Evolutionary conservation across 768 basidiomycete species (phyloP), one percentile per base, ranked within the genome.

Genomic region (Stropharia rugosoannulata): DNA sequence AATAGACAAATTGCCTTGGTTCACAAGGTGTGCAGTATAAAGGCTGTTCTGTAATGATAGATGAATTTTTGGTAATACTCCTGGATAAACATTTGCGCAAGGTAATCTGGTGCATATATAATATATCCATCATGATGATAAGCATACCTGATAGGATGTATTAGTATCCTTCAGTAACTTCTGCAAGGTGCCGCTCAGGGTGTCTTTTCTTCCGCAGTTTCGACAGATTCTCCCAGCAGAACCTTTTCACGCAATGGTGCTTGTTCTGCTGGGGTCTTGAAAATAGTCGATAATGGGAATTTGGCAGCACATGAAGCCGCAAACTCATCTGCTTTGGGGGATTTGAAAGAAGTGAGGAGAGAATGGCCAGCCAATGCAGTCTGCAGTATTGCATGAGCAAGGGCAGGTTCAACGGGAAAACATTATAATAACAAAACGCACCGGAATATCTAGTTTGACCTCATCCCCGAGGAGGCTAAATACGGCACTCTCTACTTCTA

Each of bases 251-350:
- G 70, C 61, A 85, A 63, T 39, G 55, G 66, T 4, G 63, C 74
- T 27, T 84, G 71, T 60, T 93, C 86, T 32, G 75, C 75, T 2
- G 62, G 59, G 2, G 75, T 67, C 70, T 83, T 86, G 75, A 94
- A 93, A 22, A 84, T 70, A 6, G 86, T 88, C 16, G 90, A 85
- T 19, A 85, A 68, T 42, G 69, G 70, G 69, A 89, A 92, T 58
- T 69, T 79, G 13, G 55, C 60, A 47, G 81, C 76, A 54, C 84
- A 87, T 5, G 73, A 74, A 39, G 68, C 61, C 29, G 83, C 75
- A 75, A 88, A 90, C 64, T 89, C 88, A 15, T 84, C 83, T 1
- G 68, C 68, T 4, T 86, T 78, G 2, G 73, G 57, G 0, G 89
- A 87, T 55, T 75, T 70, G 43, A 85, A 66, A 2, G 76, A 68